A percentile compares a stretch with the other conserved stretches of the same genome.
Conservation (phyloP, 31 red algal genomes). For the Porphyra umbilicalis region DNA sequence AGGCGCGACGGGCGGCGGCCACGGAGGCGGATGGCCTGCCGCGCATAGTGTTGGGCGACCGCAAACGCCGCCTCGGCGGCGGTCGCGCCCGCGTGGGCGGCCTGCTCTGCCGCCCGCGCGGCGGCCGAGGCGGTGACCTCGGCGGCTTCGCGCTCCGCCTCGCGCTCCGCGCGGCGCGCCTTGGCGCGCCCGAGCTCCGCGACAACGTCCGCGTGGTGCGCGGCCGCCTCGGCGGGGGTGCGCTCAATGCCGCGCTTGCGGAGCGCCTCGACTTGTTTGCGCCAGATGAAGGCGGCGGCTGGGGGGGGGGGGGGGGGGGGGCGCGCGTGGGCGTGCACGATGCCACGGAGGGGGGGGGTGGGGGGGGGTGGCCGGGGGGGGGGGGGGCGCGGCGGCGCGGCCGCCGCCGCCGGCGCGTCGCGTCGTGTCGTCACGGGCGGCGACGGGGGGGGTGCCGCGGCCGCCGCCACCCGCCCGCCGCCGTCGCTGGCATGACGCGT, state of each 20-base stretch:
- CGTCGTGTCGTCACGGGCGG: background rate
- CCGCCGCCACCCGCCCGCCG: background rate
- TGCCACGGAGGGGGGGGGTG: no score
- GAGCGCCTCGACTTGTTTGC: slow-evolving; percentile 41
- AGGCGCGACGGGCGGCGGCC: slow-evolving; percentile 13
- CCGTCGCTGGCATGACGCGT: background rate
- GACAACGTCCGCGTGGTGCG: slow-evolving; percentile 15
- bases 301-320: background rate
- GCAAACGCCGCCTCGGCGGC: slow-evolving; percentile 49
- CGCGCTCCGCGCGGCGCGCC: slow-evolving; percentile 23
- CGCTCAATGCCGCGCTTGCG: slow-evolving; percentile 22
- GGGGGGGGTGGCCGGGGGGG: background rate
- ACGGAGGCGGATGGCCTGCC: slow-evolving; percentile 56
- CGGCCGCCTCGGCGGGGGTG: slow-evolving; percentile 21
- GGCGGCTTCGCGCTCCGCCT: slow-evolving; percentile 30
- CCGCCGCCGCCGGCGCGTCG: background rate
- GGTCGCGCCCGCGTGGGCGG: slow-evolving; percentile 37
- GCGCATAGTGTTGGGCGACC: slow-evolving; percentile 45
- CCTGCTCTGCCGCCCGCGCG: slow-evolving; percentile 23
- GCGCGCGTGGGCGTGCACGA: no score
- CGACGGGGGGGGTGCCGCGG: no score
- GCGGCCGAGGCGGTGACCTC: slow-evolving; percentile 19
- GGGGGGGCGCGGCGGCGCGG: background rate
- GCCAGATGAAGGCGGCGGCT: slow-evolving; percentile 35
- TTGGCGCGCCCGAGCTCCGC: slow-evolving; percentile 50